Conservation (phyloP, 2,329 filamentous ascomycete species). For the Coccinonectria pachysandricola region DNA sequence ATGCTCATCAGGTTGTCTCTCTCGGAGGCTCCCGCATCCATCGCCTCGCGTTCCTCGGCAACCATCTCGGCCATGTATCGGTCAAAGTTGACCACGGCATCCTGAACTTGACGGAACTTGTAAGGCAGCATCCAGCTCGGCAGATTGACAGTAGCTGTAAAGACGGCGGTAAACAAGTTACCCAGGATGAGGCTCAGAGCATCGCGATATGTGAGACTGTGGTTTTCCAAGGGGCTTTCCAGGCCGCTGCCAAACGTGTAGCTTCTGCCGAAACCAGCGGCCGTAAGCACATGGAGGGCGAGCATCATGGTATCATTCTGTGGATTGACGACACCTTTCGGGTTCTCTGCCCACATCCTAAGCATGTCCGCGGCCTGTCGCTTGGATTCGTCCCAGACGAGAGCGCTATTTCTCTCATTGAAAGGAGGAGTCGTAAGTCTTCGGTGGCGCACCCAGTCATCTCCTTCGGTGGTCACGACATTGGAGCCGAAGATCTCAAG, state of each 20-base stretch:
- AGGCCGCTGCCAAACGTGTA: conserved; percentile 9
- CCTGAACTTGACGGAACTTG: conserved; percentile 11
- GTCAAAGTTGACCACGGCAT: conserved; percentile 9
- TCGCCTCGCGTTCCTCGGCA: conserved; percentile 8
- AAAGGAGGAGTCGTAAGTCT: conserved; percentile 12
- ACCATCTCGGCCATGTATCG: conserved; percentile 13
- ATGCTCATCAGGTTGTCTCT: conserved; percentile 12
- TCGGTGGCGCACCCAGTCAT: conserved; percentile 10
- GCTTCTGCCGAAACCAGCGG: conserved; percentile 11
- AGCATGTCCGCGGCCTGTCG: conserved; percentile 11
- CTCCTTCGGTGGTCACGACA: conserved; percentile 12
- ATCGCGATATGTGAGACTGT: conserved; percentile 11
- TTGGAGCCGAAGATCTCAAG: conserved; percentile 13
- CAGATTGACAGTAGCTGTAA: conserved; percentile 9
- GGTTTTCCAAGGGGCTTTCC: conserved; percentile 4
- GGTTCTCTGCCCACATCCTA: conserved; percentile 7
- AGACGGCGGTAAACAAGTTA: conserved; percentile 9
- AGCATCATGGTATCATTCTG: conserved; percentile 11
- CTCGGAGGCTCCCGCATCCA: conserved; percentile 5
- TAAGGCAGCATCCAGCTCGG: conserved; percentile 6
- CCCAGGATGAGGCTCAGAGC: conserved; percentile 8
- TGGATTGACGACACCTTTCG: conserved; percentile 6
- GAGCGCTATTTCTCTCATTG: conserved; percentile 11
- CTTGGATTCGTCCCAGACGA: conserved; percentile 12
- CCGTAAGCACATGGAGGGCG: conserved; percentile 12